These are phyloP conservation scores for Fusarium sublunatum DNA, from an alignment of 2,329 filamentous ascomycete genomes.

Conservation along the genomic window DNA sequence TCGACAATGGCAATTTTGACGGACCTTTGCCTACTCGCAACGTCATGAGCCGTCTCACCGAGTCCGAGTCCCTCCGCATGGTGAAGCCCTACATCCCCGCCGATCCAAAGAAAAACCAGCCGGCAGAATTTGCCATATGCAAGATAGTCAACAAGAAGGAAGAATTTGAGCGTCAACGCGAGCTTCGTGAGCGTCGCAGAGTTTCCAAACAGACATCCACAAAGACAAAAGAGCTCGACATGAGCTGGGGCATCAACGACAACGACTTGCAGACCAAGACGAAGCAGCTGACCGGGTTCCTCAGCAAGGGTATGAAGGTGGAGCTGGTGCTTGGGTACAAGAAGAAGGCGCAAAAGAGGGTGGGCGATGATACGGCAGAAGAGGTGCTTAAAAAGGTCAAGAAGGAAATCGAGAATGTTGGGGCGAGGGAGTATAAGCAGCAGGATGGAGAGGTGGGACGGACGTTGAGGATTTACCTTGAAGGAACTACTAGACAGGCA, in stretches of 20 bases:
- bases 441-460: conserved; percentile 59
- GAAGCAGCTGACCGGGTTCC: conserved; percentile 73
- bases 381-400: conserved; percentile 61
- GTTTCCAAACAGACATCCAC: conserved; percentile 55
- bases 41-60: conserved; percentile 56
- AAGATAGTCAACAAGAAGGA: conserved; percentile 72
- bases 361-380: conserved; percentile 70
- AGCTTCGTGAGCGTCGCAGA: conserved; percentile 57
- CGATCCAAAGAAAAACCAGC: conserved; percentile 40
- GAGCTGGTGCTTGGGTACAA: conserved; percentile 73
- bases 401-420: conserved; percentile 50
- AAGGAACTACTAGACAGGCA: conserved; percentile 46
- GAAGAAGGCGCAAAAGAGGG: conserved; percentile 70
- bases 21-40: conserved; percentile 53
- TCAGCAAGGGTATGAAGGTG: conserved; percentile 79
- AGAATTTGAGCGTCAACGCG: conserved; percentile 57
- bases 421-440: conserved; percentile 58
- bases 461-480: conserved; percentile 58
- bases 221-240: conserved; percentile 79
- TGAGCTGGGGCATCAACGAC: conserved; percentile 86
- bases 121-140: conserved; percentile 69
- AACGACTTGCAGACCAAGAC: conserved; percentile 81
- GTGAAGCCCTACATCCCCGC: conserved; percentile 53
- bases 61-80: conserved; percentile 56
- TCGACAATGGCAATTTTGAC: conserved; percentile 54